phyloP scores from a whole-genome alignment of 805 yeast species.

The Cyberlindnera misumaiensis region DNA sequence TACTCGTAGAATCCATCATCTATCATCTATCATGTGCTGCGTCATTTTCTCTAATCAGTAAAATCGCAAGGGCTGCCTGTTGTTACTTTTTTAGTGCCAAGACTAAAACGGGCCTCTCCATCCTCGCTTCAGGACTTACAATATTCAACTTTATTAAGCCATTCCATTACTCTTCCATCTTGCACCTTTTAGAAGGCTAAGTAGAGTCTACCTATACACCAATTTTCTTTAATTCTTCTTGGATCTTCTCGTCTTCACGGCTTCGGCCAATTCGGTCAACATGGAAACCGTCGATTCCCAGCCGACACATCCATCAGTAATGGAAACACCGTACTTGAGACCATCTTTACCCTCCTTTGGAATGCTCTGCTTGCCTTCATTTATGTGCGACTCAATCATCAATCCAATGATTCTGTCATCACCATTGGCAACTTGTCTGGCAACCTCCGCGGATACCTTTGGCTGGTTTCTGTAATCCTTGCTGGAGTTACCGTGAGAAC shows the following conservation, averaged over 20 bases:
- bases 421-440: conserved; percentile 76
- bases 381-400: conserved; percentile 90
- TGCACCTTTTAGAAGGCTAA: background rate
- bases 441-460: conserved; percentile 74
- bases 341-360: conserved; percentile 68
- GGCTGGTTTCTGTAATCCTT: conserved; percentile 96
- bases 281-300: conserved; percentile 85
- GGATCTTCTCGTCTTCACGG: conserved; percentile 77
- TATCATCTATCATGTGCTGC: too few relatives aligned
- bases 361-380: conserved; percentile 90
- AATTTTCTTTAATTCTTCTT: conserved; percentile 15
- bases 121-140: background rate
- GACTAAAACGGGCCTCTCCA: too few relatives aligned
- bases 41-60: too few relatives aligned
- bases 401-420: conserved; percentile 80
- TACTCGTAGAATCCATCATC: too few relatives aligned
- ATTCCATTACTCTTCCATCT: background rate
- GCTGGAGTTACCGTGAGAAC: conserved; percentile 95
- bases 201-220: background rate
- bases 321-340: conserved; percentile 89
- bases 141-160: background rate
- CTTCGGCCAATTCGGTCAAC: conserved; percentile 70
- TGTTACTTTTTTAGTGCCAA: too few relatives aligned
- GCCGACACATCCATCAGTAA: conserved; percentile 94
- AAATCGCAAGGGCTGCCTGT: too few relatives aligned